Evolutionary conservation across 2,329 filamentous ascomycete species (phyloP), one percentile per base, ranked within the genome.

Genomic region (Blastomyces parvus): DNA sequence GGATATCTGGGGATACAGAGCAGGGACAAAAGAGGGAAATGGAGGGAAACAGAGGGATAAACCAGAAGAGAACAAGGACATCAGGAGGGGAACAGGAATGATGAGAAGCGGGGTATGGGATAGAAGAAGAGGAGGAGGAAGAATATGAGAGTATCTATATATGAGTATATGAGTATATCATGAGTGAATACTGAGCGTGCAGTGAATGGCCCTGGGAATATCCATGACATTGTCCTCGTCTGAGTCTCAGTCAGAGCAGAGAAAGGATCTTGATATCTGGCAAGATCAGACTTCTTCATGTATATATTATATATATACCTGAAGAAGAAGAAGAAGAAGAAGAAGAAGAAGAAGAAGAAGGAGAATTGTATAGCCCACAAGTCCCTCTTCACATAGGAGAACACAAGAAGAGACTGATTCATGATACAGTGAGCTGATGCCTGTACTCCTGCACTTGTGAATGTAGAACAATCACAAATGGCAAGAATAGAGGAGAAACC

Each of bases 1-100:
- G 36, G 36, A 38, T 38, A 38, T 44, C 42, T 44, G 13, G 42
- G 17, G 42, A 44, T 14, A 17, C 27, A 50, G 53, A 62, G 17
- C 36, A 59, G 50, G 48, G n/a, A 44, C 14, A 30, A 48, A 38
- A 58, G 40, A 57, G 52, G 52, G 30, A 42, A 44, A 62, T 25
- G 42, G 52, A 38, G 30, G 25, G 5, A 36, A 8, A 22, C n/a
- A n/a, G n/a, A n/a, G n/a, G n/a, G 36, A 53, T 48, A 44, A 9
- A 25, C 19, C 27, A 22, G 33, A 58, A 19, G 38, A 33, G 38
- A 14, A n/a, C 3, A 11, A 30, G 48, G 4, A 27, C 7, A 30
- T 8, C 22, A 52, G 13, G 46, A 50, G n/a, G 22, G 25, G n/a
- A 14, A 2, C 30, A 30, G 22, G 19, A 25, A 50, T 4, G 46